phyloP scores from a whole-genome alignment of 768 basidiomycete genomes.

The Pseudohyphozyma bogoriensis region DNA sequence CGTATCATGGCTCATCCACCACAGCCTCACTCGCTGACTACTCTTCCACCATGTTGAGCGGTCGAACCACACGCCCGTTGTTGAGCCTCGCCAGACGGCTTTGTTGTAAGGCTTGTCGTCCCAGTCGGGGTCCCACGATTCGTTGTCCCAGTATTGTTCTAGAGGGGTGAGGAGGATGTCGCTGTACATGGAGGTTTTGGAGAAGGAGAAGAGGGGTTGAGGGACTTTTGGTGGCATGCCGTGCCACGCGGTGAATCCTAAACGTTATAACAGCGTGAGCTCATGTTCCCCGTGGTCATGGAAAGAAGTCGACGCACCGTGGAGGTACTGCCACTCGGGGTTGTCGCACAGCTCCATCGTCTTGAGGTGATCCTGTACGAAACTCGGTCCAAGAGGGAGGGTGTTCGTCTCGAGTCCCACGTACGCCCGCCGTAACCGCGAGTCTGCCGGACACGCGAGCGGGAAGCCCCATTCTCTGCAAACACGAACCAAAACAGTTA shows the following conservation, averaged over 20 bases:
- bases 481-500: too few relatives aligned
- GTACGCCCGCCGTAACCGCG: conserved; percentile 26
- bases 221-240: conserved; percentile 29
- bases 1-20: conserved; percentile 36
- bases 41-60: conserved; percentile 44
- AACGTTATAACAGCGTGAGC: not conserved
- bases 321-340: conserved; percentile 37
- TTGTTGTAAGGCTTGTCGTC: conserved; percentile 65
- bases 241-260: conserved; percentile 36
- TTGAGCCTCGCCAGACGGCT: conserved; percentile 93
- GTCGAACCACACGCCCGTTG: conserved; percentile 65
- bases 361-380: conserved; percentile 34
- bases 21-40: conserved; percentile 45
- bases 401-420: conserved; percentile 31
- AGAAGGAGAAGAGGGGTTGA: conserved; percentile 66
- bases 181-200: conserved; percentile 68
- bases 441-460: conserved; percentile 29
- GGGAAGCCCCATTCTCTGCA: conserved; percentile 29
- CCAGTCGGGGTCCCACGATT: conserved; percentile 85
- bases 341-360: conserved; percentile 39
- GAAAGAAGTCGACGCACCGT: conserved; percentile 11
- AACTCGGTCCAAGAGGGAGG: conserved; percentile 29
- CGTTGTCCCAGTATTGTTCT: conserved; percentile 77
- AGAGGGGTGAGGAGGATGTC: conserved; percentile 93
- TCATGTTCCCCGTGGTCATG: not conserved